These are phyloP conservation scores for Microcyclospora pomicola DNA, from an alignment of 2,329 filamentous ascomycete genomes.

Conservation along the genomic window DNA sequence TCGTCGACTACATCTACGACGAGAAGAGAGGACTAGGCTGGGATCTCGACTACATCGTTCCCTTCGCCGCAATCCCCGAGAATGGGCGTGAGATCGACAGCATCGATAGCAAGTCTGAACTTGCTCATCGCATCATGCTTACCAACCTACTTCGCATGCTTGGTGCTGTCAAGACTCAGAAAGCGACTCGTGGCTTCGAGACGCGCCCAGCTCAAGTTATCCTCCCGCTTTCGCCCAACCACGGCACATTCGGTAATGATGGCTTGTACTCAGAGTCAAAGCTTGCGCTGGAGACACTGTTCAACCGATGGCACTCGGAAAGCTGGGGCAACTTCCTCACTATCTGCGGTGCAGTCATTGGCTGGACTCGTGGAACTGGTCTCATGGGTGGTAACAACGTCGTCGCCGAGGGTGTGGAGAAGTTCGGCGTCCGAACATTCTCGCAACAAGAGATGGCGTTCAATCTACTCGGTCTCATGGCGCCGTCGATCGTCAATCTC, in stretches of 20 bases:
- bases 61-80: constrained; percentile 94
- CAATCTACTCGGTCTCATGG: constrained; percentile 93
- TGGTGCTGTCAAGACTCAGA: constrained; percentile 80
- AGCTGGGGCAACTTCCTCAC: constrained; percentile 96
- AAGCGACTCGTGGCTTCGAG: constrained; percentile 75
- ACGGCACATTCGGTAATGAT: constrained; percentile 95
- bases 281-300: constrained; percentile 88
- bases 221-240: constrained; percentile 88
- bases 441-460: constrained; percentile 99
- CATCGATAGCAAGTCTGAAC: constrained; percentile 94
- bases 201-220: constrained; percentile 95
- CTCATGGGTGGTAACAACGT: constrained; percentile 98
- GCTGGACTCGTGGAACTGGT: constrained; percentile 96
- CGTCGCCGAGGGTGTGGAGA: constrained; percentile 91
- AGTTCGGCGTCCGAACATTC: constrained; percentile 93
- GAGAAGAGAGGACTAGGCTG: constrained; percentile 91
- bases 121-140: constrained; percentile 97
- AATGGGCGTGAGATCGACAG: constrained; percentile 94
- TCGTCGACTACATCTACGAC: constrained; percentile 94
- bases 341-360: constrained; percentile 95
- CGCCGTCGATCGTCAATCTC: constrained; percentile 80
- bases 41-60: constrained; percentile 92
- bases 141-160: constrained; percentile 90
- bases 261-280: constrained; percentile 98
- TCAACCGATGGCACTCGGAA: constrained; percentile 97